Conservation (phyloP, 129 eudicot genomes). For the Oenanthe sinensis region DNA sequence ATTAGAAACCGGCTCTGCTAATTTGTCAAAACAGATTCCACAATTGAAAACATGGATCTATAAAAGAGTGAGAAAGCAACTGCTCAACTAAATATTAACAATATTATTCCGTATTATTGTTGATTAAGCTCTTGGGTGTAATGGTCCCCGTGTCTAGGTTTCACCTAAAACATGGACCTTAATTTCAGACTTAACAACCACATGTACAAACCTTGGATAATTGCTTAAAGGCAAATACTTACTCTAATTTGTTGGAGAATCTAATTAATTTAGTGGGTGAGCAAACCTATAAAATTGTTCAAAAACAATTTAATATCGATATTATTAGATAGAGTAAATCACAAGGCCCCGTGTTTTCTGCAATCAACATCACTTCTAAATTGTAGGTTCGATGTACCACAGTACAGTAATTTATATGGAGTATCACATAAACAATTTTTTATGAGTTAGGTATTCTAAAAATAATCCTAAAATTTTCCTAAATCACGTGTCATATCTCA, state of each 20-base stretch:
- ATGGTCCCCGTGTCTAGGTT: neutral
- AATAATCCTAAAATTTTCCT: too few species aligned
- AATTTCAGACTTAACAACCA: neutral
- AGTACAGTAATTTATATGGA: too few species aligned
- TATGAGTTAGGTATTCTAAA: too few species aligned
- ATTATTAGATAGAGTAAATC: neutral
- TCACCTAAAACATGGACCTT: slow-evolving; percentile 1
- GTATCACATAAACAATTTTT: too few species aligned
- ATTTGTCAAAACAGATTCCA: too few species aligned
- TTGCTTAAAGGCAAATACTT: neutral
- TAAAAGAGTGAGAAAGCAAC: too few species aligned
- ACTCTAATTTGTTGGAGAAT: neutral
- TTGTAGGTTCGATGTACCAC: too few species aligned
- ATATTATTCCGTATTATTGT: neutral
- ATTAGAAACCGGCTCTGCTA: too few species aligned
- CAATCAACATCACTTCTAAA: neutral
- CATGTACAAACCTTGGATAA: neutral
- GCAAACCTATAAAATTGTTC: neutral
- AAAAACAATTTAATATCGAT: neutral
- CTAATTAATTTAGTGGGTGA: neutral
- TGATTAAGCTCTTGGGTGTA: neutral
- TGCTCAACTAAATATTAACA: neutral
- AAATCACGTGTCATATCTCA: too few species aligned
- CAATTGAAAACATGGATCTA: too few species aligned
- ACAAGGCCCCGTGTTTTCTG: neutral